Percentiles rank a stretch among this genome's conserved stretches.
Conservation (phyloP, 2,329 filamentous ascomycete genomes). For the Phoma herbarum region DNA sequence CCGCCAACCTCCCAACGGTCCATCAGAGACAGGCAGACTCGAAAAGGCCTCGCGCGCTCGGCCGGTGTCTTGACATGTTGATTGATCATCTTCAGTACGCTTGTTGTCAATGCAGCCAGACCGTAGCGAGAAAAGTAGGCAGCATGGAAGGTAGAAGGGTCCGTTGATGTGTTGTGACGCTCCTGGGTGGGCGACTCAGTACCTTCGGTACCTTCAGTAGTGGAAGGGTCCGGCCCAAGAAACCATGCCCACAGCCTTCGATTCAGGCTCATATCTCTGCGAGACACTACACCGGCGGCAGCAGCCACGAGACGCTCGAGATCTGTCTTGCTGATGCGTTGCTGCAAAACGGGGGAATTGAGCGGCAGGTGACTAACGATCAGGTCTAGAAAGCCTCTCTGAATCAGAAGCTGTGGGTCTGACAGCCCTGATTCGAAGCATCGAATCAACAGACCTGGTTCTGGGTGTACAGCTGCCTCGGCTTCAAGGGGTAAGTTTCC, state of each 20-base stretch:
- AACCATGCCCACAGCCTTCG: slow-evolving; percentile 96
- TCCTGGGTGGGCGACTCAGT: slow-evolving; percentile 55
- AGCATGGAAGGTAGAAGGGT: slow-evolving; percentile 58
- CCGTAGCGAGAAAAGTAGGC: slow-evolving; percentile 84
- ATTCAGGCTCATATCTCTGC: slow-evolving; percentile 97
- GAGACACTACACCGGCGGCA: slow-evolving; percentile 84
- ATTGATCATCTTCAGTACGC: slow-evolving; percentile 79
- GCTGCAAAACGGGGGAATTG: slow-evolving; percentile 81
- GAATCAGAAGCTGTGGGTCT: slow-evolving; percentile 89
- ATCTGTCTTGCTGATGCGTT: slow-evolving; percentile 75
- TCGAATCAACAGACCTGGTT: slow-evolving; percentile 87
- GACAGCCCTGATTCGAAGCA: slow-evolving; percentile 90
- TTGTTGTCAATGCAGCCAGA: slow-evolving; percentile 74
- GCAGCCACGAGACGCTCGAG: slow-evolving; percentile 82
- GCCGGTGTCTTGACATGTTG: slow-evolving; percentile 62
- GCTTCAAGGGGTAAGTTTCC: slow-evolving; percentile 59
- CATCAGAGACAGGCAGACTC: slow-evolving; percentile 94
- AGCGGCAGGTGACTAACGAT: slow-evolving; percentile 90
- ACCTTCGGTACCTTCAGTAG: slow-evolving; percentile 46
- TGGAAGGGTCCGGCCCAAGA: slow-evolving; percentile 75
- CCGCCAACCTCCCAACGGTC: slow-evolving; percentile 98
- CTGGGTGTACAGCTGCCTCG: slow-evolving; percentile 81
- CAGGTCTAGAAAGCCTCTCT: slow-evolving; percentile 91
- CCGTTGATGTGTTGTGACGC: slow-evolving; percentile 58
- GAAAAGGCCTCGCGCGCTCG: slow-evolving; percentile 84